phyloP scores from a whole-genome alignment of 208 protist species.

The Leishmania tropica region DNA sequence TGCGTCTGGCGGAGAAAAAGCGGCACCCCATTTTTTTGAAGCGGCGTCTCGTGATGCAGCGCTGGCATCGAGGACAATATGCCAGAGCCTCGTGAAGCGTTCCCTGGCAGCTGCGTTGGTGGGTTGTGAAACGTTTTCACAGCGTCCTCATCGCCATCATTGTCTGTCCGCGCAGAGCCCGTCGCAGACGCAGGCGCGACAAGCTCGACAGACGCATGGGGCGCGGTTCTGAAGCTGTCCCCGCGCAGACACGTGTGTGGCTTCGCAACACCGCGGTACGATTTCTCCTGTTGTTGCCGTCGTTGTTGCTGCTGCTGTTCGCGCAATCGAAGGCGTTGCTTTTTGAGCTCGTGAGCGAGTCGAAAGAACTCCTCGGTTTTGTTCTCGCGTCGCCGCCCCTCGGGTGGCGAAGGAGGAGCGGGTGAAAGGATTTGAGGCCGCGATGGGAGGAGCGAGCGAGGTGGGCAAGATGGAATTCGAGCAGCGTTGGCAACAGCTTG shows the following conservation, averaged over 20 bases:
- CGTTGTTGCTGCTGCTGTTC: background rate
- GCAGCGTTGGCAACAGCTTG: background rate
- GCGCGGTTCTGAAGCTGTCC: background rate
- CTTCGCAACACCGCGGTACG: background rate
- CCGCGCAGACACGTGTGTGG: background rate
- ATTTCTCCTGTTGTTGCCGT: background rate
- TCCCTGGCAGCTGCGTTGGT: background rate
- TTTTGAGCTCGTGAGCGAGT: slow-evolving; percentile 9
- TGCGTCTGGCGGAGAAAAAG: background rate
- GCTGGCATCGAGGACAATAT: background rate
- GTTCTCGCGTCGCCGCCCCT: slow-evolving; percentile 6
- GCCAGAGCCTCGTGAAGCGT: background rate
- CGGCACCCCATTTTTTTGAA: background rate
- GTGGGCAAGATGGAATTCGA: background rate
- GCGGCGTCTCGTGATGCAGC: background rate
- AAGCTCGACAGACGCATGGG: background rate
- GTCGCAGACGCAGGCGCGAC: background rate
- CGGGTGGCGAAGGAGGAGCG: background rate
- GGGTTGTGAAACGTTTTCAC: background rate
- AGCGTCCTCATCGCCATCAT: background rate
- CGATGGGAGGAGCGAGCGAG: background rate
- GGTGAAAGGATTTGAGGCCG: background rate
- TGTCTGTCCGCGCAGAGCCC: background rate
- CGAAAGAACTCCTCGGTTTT: slow-evolving; percentile 21
- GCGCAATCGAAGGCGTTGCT: background rate